Evolutionary conservation across 2,329 filamentous ascomycete species (phyloP).

Genomic region (Colletotrichum sp.): DNA sequence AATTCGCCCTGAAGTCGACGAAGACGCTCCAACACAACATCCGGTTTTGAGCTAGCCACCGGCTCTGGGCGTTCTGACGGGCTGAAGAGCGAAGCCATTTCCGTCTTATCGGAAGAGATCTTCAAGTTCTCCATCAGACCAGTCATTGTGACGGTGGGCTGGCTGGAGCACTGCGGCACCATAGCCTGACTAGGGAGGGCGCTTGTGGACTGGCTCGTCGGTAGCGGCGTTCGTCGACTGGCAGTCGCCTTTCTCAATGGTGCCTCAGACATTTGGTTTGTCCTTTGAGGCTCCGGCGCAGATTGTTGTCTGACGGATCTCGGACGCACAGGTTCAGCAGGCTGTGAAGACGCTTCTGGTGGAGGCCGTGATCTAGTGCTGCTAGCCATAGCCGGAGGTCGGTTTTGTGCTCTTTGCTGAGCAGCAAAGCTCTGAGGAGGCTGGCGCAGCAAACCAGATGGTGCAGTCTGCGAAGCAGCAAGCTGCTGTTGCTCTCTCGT

Average conservation of each 20-base stretch:
- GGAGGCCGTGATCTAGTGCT: constrained; percentile 33
- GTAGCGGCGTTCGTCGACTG: constrained; percentile 14
- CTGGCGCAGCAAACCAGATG: constrained; percentile 52
- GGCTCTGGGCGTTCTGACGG: constrained; percentile 55
- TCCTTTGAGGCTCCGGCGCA: constrained; percentile 9
- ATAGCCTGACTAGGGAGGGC: constrained; percentile 10
- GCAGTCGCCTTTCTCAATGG: constrained; percentile 12
- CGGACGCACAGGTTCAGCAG: constrained; percentile 7
- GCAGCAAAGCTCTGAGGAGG: constrained; percentile 71
- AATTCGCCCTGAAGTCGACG: constrained; percentile 63
- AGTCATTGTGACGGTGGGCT: constrained; percentile 15
- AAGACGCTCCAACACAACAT: constrained; percentile 61
- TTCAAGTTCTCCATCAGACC: constrained; percentile 26
- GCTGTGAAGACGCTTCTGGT: neutral
- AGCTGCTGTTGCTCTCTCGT: constrained; percentile 40
- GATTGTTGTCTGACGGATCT: constrained; percentile 17
- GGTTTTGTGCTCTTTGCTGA: constrained; percentile 65
- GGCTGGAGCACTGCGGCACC: neutral
- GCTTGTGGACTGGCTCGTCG: constrained; percentile 19
- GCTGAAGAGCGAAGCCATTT: constrained; percentile 59
- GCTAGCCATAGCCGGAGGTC: constrained; percentile 37
- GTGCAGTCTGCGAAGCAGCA: constrained; percentile 35
- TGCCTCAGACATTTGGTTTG: constrained; percentile 5
- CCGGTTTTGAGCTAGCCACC: constrained; percentile 61
- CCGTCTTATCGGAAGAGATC: constrained; percentile 25